phyloP scores from a whole-genome alignment of 176 grass and related monocot species.

The Avena sativa region DNA sequence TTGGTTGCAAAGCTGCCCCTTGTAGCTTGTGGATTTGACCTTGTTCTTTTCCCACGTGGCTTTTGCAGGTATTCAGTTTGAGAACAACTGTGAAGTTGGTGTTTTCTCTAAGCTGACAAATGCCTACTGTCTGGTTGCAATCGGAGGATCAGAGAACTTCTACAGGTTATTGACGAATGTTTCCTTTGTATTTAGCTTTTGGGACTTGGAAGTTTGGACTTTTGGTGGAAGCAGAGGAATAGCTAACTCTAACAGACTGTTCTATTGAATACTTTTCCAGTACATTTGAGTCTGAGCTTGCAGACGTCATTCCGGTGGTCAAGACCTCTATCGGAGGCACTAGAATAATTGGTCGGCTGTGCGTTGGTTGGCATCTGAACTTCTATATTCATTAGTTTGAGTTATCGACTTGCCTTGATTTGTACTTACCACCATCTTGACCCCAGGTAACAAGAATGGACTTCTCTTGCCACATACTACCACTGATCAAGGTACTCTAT shows the following conservation, averaged over 20 bases:
- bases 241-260: not conserved
- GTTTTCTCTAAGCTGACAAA: slow-evolving; percentile 98
- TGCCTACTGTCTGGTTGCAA: slow-evolving; percentile 93
- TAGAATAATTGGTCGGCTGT: slow-evolving; percentile 86
- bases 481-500: slow-evolving; percentile 84
- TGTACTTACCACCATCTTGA: slow-evolving; percentile 26
- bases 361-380: slow-evolving; percentile 66
- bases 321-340: slow-evolving; percentile 94
- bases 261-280: slow-evolving; percentile 46
- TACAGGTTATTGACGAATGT: slow-evolving; percentile 63
- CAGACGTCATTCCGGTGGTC: slow-evolving; percentile 84
- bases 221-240: not conserved
- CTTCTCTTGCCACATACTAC: slow-evolving; percentile 96
- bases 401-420: not conserved
- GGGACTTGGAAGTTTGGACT: not conserved
- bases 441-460: slow-evolving; percentile 94
- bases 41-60: not conserved
- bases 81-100: slow-evolving; percentile 92
- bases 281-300: slow-evolving; percentile 88
- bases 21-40: not conserved
- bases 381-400: not conserved
- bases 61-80: slow-evolving; percentile 85
- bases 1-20: not conserved
- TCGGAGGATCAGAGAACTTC: slow-evolving; percentile 97
- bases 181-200: not conserved